A percentile compares a stretch with the other conserved stretches of the same genome.
These are phyloP conservation scores for Penicillium thymicola DNA, from an alignment of 2,329 filamentous ascomycete species.

Conservation along the genomic window DNA sequence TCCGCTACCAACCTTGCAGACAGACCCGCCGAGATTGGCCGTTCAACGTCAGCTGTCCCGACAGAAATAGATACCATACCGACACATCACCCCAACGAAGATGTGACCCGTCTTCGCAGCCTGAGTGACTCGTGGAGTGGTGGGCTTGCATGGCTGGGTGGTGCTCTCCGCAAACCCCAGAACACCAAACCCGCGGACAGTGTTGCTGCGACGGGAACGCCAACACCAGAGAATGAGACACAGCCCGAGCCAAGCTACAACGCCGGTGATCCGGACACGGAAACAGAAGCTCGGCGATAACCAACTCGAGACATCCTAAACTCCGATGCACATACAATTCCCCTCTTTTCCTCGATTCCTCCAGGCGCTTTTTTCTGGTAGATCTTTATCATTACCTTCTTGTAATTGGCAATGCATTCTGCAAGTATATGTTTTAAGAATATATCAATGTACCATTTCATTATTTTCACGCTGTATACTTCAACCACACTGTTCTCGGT, in stretches of 20 bases:
- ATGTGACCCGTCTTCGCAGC: conserved; percentile 32
- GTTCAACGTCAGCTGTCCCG: conserved; percentile 23
- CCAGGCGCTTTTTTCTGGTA: conserved; percentile 8
- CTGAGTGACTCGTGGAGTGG: conserved; percentile 39
- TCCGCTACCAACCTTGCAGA: conserved; percentile 23
- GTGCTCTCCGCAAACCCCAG: conserved; percentile 25
- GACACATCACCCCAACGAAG: conserved; percentile 13
- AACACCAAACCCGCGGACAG: conserved; percentile 2
- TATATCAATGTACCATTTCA: conserved; percentile 12
- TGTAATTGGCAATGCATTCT: conserved; percentile 24
- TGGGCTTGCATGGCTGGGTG: conserved; percentile 36
- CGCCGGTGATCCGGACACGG: not conserved
- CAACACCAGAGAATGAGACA: conserved; percentile 10
- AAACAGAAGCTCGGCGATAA: conserved; percentile 11
- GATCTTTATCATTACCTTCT: conserved; percentile 7
- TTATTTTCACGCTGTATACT: not conserved
- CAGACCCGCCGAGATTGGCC: conserved; percentile 19
- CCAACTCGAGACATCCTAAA: not conserved
- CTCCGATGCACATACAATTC: conserved; percentile 6
- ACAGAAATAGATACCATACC: conserved; percentile 11
- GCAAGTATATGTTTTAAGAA: conserved; percentile 14
- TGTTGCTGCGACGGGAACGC: conserved; percentile 12
- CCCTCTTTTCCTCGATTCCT: not conserved
- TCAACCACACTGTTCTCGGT: not conserved
- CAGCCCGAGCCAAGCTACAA: not conserved